Conservation (phyloP, 1,139 yeast species). For the Spathaspora sp. region DNA sequence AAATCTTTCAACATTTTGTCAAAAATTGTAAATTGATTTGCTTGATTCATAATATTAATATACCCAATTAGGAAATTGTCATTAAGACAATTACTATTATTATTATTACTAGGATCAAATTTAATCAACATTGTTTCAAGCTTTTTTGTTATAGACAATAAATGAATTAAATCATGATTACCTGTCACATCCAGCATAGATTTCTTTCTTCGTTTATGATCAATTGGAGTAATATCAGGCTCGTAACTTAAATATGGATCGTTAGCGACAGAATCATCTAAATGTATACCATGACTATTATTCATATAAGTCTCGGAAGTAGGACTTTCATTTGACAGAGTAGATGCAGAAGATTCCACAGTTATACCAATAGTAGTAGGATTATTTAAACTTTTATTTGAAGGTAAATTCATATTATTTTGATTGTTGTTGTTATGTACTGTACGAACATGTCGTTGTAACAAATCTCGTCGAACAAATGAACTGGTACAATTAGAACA, state of each 20-base stretch:
- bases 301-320: neutral
- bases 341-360: neutral
- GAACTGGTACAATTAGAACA: constrained; percentile 70
- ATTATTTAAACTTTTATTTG: constrained; percentile 13
- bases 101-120: constrained; percentile 16
- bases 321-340: neutral
- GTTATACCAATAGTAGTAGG: constrained; percentile 9
- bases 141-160: constrained; percentile 36
- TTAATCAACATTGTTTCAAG: constrained; percentile 22
- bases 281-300: neutral
- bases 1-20: constrained; percentile 24
- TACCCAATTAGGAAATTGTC: constrained; percentile 38
- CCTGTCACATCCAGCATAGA: neutral
- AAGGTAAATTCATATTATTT: constrained; percentile 11
- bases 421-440: constrained; percentile 51
- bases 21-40: constrained; percentile 23
- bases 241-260: neutral
- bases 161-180: constrained; percentile 29
- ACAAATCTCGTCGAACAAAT: constrained; percentile 73
- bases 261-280: neutral
- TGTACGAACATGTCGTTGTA: constrained; percentile 76
- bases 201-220: constrained; percentile 7
- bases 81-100: constrained; percentile 17
- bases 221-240: neutral
- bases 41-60: constrained; percentile 19